Evolutionary conservation across 306 rosid genomes (phyloP), one percentile per base, ranked within the genome.

Genomic region (cucumber (Cucumis sativus)): DNA sequence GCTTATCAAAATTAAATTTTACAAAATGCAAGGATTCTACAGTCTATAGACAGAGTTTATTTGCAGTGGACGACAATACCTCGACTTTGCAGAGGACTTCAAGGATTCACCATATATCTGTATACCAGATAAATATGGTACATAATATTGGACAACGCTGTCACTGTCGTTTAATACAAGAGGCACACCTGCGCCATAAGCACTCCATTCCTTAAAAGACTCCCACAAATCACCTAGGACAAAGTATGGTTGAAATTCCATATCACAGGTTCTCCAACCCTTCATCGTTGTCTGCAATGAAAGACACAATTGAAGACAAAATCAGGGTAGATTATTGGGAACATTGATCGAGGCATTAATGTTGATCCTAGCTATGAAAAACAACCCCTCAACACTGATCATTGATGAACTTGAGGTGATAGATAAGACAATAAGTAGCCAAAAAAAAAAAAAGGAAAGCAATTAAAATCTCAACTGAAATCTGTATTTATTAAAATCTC

Each of bases 131-230:
- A 93, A 85, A 80, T 82, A 93, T 4, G 97, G 98, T 4, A 89
- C 98, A 39, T 93, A 91, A 74, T 93, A 93, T 55, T 93, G 98
- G 80, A 89, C 87, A 45, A 93, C 93, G 75, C 85, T 80, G 59
- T 89, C 92, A 37, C 83, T 85, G 76, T 85, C 93, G 79, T 93
- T 88, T 59, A 93, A 77, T 61, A 93, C 86, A 76, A 93, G 87
- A 10, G 98, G 98, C 77, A 93, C 98, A 79, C 98, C 98, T 21
- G 92, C 96, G 14, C 98, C 98, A 69, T 93, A 93, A 33, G 97
- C 98, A 74, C 98, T 93, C 98, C 97, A 89, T 60, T 93, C 98
- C 85, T 85, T 83, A 70, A 93, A 93, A 17, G 96, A 88, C 79
- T 91, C 97, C 98, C 98, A 93, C 54, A 93, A 75, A 83, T 93